Evolutionary conservation across 768 basidiomycete species (phyloP).

Genomic region (Phanerochaete sordida): DNA sequence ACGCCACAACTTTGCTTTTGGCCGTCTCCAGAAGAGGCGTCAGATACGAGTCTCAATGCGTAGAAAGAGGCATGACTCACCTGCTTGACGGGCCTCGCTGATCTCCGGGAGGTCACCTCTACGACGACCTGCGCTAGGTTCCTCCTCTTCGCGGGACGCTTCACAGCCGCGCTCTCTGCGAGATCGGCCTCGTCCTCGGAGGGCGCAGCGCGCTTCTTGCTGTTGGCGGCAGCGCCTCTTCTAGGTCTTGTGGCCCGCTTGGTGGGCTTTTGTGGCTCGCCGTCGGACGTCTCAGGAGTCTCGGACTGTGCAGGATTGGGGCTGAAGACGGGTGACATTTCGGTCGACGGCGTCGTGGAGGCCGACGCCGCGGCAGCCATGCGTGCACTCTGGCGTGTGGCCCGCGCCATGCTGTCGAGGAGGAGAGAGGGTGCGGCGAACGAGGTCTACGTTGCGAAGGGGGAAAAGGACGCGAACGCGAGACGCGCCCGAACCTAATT

Average conservation of each 20-base stretch:
- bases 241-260: background rate
- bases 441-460: slow-evolving; percentile 12
- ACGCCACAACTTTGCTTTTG: slow-evolving; percentile 1
- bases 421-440: slow-evolving; percentile 9
- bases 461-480: slow-evolving; percentile 19
- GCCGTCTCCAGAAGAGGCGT: background rate
- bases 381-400: slow-evolving; percentile 17
- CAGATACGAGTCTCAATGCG: background rate
- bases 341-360: slow-evolving; percentile 34
- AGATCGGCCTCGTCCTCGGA: slow-evolving; percentile 10
- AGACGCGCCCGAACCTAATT: slow-evolving; percentile 25
- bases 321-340: slow-evolving; percentile 51
- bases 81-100: slow-evolving; percentile 13
- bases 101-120: slow-evolving; percentile 18
- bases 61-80: background rate
- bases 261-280: slow-evolving; percentile 15
- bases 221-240: background rate
- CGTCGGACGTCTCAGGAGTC: slow-evolving; percentile 52
- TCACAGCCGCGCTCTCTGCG: background rate
- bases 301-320: slow-evolving; percentile 34
- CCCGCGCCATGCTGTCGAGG: slow-evolving; percentile 14
- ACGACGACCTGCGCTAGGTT: slow-evolving; percentile 26
- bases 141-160: slow-evolving; percentile 31
- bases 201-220: slow-evolving; percentile 8
- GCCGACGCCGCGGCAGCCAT: slow-evolving; percentile 30